Evolutionary conservation across 2,329 filamentous ascomycete species (phyloP).

Genomic region (Venturia pyrina): DNA sequence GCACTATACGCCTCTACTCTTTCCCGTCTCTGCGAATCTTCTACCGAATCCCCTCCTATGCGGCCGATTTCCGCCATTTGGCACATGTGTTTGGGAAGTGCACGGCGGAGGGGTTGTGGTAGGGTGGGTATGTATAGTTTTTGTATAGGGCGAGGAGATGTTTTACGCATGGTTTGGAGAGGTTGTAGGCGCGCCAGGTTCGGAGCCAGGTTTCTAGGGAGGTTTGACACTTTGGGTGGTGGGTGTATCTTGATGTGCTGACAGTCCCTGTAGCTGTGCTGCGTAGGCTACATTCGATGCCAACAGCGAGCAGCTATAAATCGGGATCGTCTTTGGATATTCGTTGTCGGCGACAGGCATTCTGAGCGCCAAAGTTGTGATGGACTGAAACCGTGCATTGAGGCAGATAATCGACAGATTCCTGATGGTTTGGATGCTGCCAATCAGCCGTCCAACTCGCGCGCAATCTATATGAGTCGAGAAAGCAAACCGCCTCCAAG

Average conservation of each 20-base stretch:
- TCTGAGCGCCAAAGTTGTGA: background rate
- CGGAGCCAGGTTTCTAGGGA: background rate
- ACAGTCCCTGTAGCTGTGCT: background rate
- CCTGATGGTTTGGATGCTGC: background rate
- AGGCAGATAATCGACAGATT: background rate
- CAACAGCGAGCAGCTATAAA: background rate
- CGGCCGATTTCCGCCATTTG: conserved; percentile 1
- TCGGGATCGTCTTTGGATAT: background rate
- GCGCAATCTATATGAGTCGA: background rate
- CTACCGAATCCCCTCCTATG: conserved; percentile 1
- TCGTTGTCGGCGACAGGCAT: background rate
- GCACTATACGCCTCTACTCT: background rate
- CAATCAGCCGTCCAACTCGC: background rate
- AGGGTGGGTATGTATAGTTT: background rate
- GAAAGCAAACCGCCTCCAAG: background rate
- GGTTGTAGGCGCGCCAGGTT: background rate
- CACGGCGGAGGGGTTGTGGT: background rate
- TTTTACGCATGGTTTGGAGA: background rate
- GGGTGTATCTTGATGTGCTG: background rate
- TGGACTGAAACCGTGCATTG: background rate
- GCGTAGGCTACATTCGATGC: background rate
- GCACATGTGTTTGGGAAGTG: background rate
- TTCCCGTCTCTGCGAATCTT: background rate
- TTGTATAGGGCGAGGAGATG: background rate
- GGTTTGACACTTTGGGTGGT: conserved; percentile 18